These are phyloP conservation scores for Fusarium coffeatum DNA, from an alignment of 2,329 filamentous ascomycete species.

Conservation along the genomic window DNA sequence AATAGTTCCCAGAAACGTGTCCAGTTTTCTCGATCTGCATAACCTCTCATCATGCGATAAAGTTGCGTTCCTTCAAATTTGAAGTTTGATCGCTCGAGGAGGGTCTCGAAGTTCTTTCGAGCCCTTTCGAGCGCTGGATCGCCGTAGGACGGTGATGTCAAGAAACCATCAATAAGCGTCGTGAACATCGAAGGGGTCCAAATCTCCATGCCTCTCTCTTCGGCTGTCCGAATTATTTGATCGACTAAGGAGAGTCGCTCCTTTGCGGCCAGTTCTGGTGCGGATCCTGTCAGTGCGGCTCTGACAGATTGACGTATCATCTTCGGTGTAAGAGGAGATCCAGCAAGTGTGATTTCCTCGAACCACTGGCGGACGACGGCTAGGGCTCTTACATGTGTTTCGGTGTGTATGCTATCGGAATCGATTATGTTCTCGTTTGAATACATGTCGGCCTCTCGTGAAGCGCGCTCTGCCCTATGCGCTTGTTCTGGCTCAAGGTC, in stretches of 20 bases:
- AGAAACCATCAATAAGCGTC: constrained; percentile 57
- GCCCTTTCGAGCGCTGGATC: constrained; percentile 52
- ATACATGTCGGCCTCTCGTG: neutral
- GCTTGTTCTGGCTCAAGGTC: neutral
- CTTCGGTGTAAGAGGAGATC: constrained; percentile 51
- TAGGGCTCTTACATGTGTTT: constrained; percentile 19
- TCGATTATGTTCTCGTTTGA: neutral
- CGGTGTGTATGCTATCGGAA: neutral
- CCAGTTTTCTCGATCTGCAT: constrained; percentile 63
- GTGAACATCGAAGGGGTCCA: constrained; percentile 62
- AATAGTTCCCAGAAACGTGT: constrained; percentile 71
- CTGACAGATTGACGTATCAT: constrained; percentile 54
- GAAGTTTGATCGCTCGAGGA: constrained; percentile 55
- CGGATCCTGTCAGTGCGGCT: constrained; percentile 51
- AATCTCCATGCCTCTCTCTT: constrained; percentile 58
- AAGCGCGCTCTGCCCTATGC: too few relatives aligned
- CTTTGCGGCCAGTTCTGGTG: constrained; percentile 38
- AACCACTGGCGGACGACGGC: constrained; percentile 47
- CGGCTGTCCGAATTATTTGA: constrained; percentile 58
- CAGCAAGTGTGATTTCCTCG: constrained; percentile 54
- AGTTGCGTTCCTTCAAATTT: constrained; percentile 56
- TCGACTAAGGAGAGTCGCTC: constrained; percentile 56
- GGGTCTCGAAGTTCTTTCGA: constrained; percentile 58
- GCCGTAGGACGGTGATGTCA: constrained; percentile 48
- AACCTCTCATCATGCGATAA: constrained; percentile 58